phyloP scores from a whole-genome alignment of 1,284 basidiomycete species.

The Melanopsichium pennsylvanicum region DNA sequence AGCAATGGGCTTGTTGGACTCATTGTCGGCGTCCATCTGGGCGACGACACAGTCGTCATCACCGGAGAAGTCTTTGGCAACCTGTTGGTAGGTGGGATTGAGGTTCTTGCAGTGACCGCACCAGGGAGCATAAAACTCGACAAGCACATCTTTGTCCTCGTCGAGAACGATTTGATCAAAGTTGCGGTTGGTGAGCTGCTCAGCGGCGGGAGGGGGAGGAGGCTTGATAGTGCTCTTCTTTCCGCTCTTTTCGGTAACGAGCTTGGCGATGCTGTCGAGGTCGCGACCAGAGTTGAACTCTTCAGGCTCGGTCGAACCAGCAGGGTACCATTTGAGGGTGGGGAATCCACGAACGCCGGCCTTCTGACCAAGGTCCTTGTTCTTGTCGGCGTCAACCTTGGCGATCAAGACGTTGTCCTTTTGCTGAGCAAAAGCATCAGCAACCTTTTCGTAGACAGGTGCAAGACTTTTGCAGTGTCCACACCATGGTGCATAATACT shows the following conservation, averaged over 20 bases:
- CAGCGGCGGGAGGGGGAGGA: constrained; percentile 78
- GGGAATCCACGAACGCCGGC: constrained; percentile 85
- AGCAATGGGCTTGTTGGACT: constrained; percentile 79
- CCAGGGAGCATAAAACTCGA: constrained; percentile 96
- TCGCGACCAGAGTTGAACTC: constrained; percentile 83
- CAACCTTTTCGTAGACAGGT: constrained; percentile 86
- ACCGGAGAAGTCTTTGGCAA: constrained; percentile 83
- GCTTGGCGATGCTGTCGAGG: constrained; percentile 77
- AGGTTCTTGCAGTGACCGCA: constrained; percentile 86
- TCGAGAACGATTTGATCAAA: constrained; percentile 85
- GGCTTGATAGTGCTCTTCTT: constrained; percentile 84
- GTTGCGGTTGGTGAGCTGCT: constrained; percentile 76
- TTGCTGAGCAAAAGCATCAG: constrained; percentile 77
- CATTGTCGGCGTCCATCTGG: constrained; percentile 87
- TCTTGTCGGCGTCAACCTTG: constrained; percentile 91
- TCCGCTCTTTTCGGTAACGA: constrained; percentile 78
- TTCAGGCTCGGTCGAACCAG: constrained; percentile 70
- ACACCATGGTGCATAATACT: constrained; percentile 65
- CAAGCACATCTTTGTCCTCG: constrained; percentile 88
- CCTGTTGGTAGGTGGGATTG: constrained; percentile 89
- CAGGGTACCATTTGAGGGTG: constrained; percentile 89
- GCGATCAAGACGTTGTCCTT: constrained; percentile 83
- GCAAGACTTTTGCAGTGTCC: constrained; percentile 76
- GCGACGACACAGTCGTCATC: constrained; percentile 82
- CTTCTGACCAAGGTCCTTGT: constrained; percentile 73